Percentiles rank a stretch among this genome's conserved stretches.
phyloP scores from a whole-genome alignment of 1,139 yeast species.

The Scheffersomyces cryptocercus region DNA sequence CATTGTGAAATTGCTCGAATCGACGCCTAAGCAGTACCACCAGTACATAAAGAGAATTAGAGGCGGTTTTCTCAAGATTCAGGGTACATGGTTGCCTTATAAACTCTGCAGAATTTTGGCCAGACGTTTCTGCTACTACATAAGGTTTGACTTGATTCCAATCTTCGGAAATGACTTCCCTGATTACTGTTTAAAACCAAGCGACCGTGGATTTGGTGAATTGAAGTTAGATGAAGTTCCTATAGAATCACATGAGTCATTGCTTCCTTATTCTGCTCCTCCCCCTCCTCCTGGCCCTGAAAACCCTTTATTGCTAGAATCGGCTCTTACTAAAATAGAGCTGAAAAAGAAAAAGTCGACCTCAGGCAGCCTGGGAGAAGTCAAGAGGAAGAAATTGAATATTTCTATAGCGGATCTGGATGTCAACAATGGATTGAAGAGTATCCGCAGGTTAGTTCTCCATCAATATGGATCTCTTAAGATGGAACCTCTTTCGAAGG shows the following conservation, averaged over 20 bases:
- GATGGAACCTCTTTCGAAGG: background rate
- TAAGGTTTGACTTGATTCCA: constrained; percentile 76
- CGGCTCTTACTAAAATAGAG: constrained; percentile 2
- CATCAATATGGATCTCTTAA: background rate
- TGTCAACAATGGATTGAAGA: too few species aligned
- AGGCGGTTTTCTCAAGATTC: constrained; percentile 91
- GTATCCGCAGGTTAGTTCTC: too few species aligned
- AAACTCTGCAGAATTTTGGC: constrained; percentile 70
- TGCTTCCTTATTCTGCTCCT: background rate
- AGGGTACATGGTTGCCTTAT: constrained; percentile 92
- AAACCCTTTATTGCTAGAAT: constrained; percentile 5
- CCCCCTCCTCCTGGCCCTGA: constrained; percentile 4
- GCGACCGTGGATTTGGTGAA: constrained; percentile 69
- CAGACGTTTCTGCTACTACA: constrained; percentile 72
- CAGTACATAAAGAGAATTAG: constrained; percentile 71
- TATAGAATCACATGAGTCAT: background rate
- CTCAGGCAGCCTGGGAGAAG: background rate
- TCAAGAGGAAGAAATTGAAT: too few species aligned
- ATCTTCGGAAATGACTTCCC: constrained; percentile 79
- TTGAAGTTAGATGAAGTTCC: constrained; percentile 39
- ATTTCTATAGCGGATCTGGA: too few species aligned
- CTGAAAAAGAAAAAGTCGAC: constrained; percentile 3
- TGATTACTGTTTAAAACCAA: constrained; percentile 64
- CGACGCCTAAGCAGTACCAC: constrained; percentile 68
- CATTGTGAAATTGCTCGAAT: constrained; percentile 71